These are phyloP conservation scores for Tricholoma matsutake DNA, from an alignment of 768 basidiomycete genomes.

Conservation along the genomic window DNA sequence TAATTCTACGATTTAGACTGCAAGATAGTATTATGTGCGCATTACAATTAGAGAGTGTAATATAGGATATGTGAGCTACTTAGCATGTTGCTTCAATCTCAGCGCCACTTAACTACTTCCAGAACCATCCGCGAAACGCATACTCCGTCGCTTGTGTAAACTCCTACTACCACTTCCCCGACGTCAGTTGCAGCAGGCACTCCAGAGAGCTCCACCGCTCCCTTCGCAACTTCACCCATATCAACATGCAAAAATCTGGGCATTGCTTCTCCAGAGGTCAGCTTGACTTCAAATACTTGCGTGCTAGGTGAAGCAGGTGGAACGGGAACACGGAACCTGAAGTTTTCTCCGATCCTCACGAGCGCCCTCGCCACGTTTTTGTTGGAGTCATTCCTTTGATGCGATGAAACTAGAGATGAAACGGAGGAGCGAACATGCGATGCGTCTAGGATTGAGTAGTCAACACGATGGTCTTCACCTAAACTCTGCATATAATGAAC, in stretches of 20 bases:
- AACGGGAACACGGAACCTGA: constrained; percentile 55
- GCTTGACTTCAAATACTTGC: constrained; percentile 35
- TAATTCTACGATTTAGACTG: neutral
- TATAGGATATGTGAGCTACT: constrained; percentile 3
- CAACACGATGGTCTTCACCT: constrained; percentile 44
- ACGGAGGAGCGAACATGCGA: constrained; percentile 23
- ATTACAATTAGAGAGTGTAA: constrained; percentile 11
- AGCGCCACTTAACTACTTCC: constrained; percentile 44
- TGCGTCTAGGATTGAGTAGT: constrained; percentile 17
- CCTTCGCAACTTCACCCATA: constrained; percentile 40
- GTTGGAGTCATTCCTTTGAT: constrained; percentile 32
- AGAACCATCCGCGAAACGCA: constrained; percentile 55
- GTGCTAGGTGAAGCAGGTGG: constrained; percentile 16
- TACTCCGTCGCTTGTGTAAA: constrained; percentile 47
- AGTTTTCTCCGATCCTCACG: constrained; percentile 54
- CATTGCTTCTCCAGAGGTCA: constrained; percentile 49
- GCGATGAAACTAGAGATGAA: constrained; percentile 62
- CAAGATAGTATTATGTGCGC: constrained; percentile 14
- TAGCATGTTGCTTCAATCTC: constrained; percentile 1
- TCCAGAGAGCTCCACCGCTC: constrained; percentile 56
- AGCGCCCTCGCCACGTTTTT: constrained; percentile 41
- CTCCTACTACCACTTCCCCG: constrained; percentile 52
- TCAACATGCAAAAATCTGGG: constrained; percentile 58
- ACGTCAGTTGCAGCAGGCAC: constrained; percentile 47
- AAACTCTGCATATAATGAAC: constrained; percentile 69